Conservation (phyloP, 75 land plant species). For the Sequoiadendron giganteum region DNA sequence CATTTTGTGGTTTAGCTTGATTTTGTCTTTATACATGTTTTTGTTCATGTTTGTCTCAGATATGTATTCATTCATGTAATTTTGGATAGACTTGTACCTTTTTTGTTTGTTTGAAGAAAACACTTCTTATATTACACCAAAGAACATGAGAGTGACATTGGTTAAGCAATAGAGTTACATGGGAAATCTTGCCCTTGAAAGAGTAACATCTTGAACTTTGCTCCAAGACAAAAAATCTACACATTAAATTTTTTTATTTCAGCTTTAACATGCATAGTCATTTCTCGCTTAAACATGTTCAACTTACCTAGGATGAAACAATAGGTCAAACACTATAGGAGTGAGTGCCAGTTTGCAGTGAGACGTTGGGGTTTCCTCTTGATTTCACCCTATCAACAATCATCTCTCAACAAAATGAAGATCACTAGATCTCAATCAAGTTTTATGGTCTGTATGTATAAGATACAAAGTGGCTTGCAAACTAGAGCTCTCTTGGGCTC, state of each 20-base stretch:
- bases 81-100: background rate
- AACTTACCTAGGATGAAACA: background rate
- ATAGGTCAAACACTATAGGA: background rate
- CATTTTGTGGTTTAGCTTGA: background rate
- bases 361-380: background rate
- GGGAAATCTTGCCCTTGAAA: background rate
- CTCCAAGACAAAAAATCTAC: background rate
- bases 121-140: background rate
- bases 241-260: background rate
- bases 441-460: background rate
- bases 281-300: background rate
- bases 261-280: background rate
- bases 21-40: background rate
- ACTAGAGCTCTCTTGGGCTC: background rate
- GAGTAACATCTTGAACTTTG: background rate
- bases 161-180: background rate
- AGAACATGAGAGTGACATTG: background rate
- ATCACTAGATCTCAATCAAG: background rate
- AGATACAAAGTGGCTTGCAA: background rate
- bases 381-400: background rate
- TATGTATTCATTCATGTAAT: background rate
- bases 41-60: background rate
- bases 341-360: background rate
- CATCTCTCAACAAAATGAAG: background rate
- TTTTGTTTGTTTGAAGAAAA: background rate